Evolutionary conservation across 768 basidiomycete species (phyloP).

Genomic region (Boletellus emodensis): DNA sequence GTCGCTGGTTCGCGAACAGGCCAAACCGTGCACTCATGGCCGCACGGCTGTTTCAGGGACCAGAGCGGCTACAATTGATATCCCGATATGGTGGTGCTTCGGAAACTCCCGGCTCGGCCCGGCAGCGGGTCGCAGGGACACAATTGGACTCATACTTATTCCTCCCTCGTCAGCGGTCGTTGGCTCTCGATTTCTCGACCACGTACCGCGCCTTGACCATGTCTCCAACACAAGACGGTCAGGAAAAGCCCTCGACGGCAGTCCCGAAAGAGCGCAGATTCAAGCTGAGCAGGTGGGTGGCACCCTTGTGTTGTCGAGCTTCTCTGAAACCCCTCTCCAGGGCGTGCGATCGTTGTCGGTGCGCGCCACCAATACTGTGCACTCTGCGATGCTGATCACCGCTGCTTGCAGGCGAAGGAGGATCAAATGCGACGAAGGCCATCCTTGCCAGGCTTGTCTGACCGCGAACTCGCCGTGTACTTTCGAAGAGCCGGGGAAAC

Average conservation of each 20-base stretch:
- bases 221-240: conserved; percentile 32
- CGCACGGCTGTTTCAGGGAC: conserved; percentile 27
- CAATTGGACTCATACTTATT: conserved; percentile 28
- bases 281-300: conserved; percentile 75
- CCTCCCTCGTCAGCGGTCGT: conserved; percentile 1
- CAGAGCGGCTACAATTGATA: conserved; percentile 13
- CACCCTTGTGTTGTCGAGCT: conserved; percentile 1
- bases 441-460: conserved; percentile 85
- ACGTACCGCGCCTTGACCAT: conserved; percentile 14
- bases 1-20: conserved; percentile 15
- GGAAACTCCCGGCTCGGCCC: conserved; percentile 29
- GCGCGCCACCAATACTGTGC: conserved; percentile 30
- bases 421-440: conserved; percentile 87
- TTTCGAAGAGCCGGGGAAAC: conserved; percentile 83
- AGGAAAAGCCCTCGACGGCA: conserved; percentile 44
- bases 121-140: conserved; percentile 7
- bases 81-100: conserved; percentile 25
- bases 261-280: conserved; percentile 79
- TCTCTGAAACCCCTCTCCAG: conserved; percentile 36
- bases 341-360: conserved; percentile 91
- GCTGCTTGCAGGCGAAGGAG: conserved; percentile 56
- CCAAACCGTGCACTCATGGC: background rate
- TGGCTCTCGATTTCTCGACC: conserved; percentile 8
- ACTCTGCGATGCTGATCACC: background rate
- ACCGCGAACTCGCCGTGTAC: conserved; percentile 79